Evolutionary conservation across 2,329 filamentous ascomycete genomes (phyloP), one percentile per base, ranked within the genome.

Genomic region (Fusarium begoniae): DNA sequence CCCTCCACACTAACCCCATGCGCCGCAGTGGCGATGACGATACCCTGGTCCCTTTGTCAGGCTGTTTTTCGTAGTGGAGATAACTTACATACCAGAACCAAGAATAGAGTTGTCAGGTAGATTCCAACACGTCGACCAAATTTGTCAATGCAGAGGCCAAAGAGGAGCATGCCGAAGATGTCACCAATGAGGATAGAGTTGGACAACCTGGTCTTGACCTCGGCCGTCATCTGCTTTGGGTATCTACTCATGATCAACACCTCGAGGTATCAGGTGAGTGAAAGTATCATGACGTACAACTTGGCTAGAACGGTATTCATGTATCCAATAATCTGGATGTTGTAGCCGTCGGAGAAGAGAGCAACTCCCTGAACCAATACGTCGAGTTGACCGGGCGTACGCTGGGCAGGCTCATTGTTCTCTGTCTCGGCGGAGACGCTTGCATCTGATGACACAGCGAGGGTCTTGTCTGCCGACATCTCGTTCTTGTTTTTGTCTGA

Each of bases 61-160:
- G n/a, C 2, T 5, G 0, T 3, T 1, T 18, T 14, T 20, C 1
- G n/a, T 3, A 1, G 4, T 3, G 4, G 11, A 5, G 5, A 6
- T 4, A 30, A 10, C 4, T 1, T 7, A 50, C 43, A 7, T 51
- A 59, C 43, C 17, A 60, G 15, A 30, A 60, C 45, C 57, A 60
- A 18, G 30, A 60, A 53, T 8, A 60, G 18, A 22, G 57, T 60
- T 7, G 57, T 60, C 13, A 60, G 20, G 22, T 53, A 53, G 6
- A 60, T 60, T 5, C 57, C 57, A 22, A 60, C 14, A 26, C 57
- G 57, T 8, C 57, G 57, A 8, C 57, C 57, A 9, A 60, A 60
- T 0, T 13, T 9, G 3, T 60, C 57, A 18, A 60, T 60, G 22
- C 57, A 60, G 11, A 60, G 57, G 8, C 57, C 57, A 13, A 60